phyloP scores from a whole-genome alignment of 202 grass and related monocot species.

The Digitaria exilis region DNA sequence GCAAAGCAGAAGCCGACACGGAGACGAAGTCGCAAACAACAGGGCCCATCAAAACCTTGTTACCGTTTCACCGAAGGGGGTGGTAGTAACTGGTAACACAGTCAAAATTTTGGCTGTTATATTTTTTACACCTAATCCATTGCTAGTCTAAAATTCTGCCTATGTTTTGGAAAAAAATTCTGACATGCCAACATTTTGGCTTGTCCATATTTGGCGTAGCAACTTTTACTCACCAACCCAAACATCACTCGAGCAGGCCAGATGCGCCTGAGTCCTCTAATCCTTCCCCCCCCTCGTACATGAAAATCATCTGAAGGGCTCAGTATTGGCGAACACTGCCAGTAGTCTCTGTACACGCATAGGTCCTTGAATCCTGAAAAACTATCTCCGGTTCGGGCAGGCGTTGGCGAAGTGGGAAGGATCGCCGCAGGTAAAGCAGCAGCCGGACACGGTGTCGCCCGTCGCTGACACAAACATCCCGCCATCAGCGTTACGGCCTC shows the following conservation, averaged over 20 bases:
- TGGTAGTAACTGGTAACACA: too few species aligned
- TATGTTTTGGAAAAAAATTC: too few species aligned
- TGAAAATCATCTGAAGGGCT: neutral
- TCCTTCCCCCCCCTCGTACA: neutral
- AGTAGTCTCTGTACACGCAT: constrained; percentile 5
- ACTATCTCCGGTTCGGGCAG: constrained; percentile 65
- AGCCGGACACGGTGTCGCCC: constrained; percentile 61
- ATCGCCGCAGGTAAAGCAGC: constrained; percentile 83
- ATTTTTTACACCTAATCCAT: too few species aligned
- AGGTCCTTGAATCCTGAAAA: neutral
- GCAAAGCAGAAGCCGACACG: too few species aligned
- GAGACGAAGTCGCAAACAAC: too few species aligned
- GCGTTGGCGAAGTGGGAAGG: constrained; percentile 83
- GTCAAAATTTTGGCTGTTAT: too few species aligned
- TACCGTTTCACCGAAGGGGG: too few species aligned
- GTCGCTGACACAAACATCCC: constrained; percentile 81
- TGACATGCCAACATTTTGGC: too few species aligned
- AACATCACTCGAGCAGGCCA: neutral
- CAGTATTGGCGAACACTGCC: neutral
- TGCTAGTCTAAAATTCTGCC: too few species aligned
- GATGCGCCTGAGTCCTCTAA: neutral
- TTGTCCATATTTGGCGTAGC: too few species aligned
- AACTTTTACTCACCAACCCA: too few species aligned
- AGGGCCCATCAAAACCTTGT: too few species aligned
- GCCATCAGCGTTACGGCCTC: constrained; percentile 34